Base-by-base conservation (phyloP, 768 basidiomycete species). In the Serendipita sp. region DNA sequence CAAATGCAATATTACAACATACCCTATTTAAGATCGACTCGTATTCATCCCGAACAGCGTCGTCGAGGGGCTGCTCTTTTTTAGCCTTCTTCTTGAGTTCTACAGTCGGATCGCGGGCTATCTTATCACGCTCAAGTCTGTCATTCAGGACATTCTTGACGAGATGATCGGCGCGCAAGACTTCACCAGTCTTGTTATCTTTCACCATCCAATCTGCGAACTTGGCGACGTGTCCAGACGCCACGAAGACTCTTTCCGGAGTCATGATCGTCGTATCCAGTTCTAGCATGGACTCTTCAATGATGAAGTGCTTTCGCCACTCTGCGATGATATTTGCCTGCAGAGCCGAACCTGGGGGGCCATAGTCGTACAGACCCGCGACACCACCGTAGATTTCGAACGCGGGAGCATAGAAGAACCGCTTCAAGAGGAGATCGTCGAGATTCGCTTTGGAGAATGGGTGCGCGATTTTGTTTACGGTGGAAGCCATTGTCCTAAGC, bases 131-230 rank as follows among this genome's bases (percentile, higher is more conserved):
- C 62, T 85, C 91, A 60, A 98, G 75, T 22, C 94, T 78, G 3
- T 90, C 90, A 74, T 95, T 88, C 48, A 98, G 78, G 48, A 97
- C 94, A 67, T 77, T 85, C 72, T 93, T 92, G 65, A 97, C 92
- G 17, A 98, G 81, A 74, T 97, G 96, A 72, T 98, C 94, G 26
- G 95, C 95, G 48, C 95, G 86, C 68, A 96, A 83, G 53, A 98
- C 94, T 69, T 98, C 93, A 48, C 93, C 92, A n/a, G 88, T 94
- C 76, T 90, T 84, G 26, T 77, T 76, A 68, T 98, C 95, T 76
- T 95, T 96, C 70, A 91, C 90, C 95, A 97, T 98, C 95, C 94
- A 99, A 71, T 99, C 96, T 3, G 95, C 90, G 71, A 98, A 99
- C 67, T 94, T 83, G 44, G 93, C 94, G 65, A 98, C 95, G 75